A percentile compares a stretch with the other conserved stretches of the same genome.
Conservation (phyloP, 202 grass and related monocot species). For the Setaria viridis region DNA sequence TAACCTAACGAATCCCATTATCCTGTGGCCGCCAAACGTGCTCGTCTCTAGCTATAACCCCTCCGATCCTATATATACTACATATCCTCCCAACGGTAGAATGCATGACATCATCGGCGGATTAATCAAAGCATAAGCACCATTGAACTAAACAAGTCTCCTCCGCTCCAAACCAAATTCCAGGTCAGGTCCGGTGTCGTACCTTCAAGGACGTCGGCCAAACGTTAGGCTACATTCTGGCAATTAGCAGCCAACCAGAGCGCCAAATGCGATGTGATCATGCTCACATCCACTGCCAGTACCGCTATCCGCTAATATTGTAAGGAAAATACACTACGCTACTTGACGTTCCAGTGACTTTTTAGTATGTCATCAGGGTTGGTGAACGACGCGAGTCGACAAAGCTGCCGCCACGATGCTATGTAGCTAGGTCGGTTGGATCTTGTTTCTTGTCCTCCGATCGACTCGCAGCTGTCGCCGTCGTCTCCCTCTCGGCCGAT, state of each 20-base stretch:
- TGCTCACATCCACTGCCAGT: no score
- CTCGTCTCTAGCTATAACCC: background rate
- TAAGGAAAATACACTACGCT: background rate
- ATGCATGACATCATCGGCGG: background rate
- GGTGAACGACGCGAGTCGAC: slow-evolving; percentile 22
- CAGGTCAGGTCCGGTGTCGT: background rate
- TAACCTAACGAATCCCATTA: background rate
- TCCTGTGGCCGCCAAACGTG: slow-evolving; percentile 10
- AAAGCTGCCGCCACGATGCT: background rate
- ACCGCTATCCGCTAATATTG: background rate
- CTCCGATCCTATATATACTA: no score
- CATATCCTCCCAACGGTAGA: no score
- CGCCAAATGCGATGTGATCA: slow-evolving; percentile 38
- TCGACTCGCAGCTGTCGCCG: slow-evolving; percentile 2
- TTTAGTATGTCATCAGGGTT: background rate
- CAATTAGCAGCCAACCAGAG: background rate
- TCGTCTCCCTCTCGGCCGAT: background rate
- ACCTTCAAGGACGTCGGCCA: background rate
- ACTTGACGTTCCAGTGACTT: slow-evolving; percentile 8
- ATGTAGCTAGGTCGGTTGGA: background rate
- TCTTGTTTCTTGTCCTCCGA: background rate
- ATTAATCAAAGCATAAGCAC: background rate
- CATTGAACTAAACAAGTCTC: background rate
- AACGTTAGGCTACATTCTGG: slow-evolving; percentile 26
- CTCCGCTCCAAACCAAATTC: slow-evolving; percentile 21